Evolutionary conservation across 2,329 filamentous ascomycete genomes (phyloP).

Genomic region (Atkinsonella texensis): DNA sequence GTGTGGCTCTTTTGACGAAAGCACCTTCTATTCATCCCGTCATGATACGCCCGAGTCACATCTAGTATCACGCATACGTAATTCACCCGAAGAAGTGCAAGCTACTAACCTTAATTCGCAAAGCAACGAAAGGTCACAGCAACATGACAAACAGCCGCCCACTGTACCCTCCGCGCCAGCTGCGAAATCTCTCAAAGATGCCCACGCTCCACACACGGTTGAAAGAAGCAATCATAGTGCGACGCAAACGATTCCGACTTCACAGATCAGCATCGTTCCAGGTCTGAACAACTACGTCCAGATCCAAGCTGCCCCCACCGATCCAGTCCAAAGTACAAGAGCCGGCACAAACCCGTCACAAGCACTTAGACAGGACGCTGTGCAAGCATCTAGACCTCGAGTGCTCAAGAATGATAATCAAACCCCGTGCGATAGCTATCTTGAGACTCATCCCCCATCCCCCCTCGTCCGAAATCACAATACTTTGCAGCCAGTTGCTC

Average conservation of each 20-base stretch:
- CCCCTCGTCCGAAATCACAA: slow-evolving; percentile 63
- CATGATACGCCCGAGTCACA: slow-evolving; percentile 61
- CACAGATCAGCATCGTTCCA: slow-evolving; percentile 15
- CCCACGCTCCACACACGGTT: background rate
- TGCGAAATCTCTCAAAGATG: background rate
- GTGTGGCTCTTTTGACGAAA: slow-evolving; percentile 81
- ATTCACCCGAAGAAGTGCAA: slow-evolving; percentile 23
- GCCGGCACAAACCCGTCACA: slow-evolving; percentile 30
- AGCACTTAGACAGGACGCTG: slow-evolving; percentile 19
- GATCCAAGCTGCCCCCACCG: slow-evolving; percentile 6
- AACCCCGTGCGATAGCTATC: slow-evolving; percentile 13
- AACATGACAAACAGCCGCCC: background rate
- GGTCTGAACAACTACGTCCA: slow-evolving; percentile 20
- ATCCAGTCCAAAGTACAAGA: slow-evolving; percentile 19
- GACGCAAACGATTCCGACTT: slow-evolving; percentile 7
- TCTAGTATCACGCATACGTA: slow-evolving; percentile 37
- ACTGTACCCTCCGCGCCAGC: background rate
- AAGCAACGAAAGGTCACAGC: slow-evolving; percentile 6
- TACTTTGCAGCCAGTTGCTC: slow-evolving; percentile 60
- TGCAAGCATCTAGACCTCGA: slow-evolving; percentile 13
- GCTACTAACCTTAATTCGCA: slow-evolving; percentile 8
- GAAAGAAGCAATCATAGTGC: background rate
- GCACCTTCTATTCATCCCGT: slow-evolving; percentile 92
- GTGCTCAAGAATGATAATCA: slow-evolving; percentile 9
- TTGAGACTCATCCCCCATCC: slow-evolving; percentile 32